Base-by-base conservation (phyloP, 2,329 filamentous ascomycete genomes). In the Penicillium griseofulvum region DNA sequence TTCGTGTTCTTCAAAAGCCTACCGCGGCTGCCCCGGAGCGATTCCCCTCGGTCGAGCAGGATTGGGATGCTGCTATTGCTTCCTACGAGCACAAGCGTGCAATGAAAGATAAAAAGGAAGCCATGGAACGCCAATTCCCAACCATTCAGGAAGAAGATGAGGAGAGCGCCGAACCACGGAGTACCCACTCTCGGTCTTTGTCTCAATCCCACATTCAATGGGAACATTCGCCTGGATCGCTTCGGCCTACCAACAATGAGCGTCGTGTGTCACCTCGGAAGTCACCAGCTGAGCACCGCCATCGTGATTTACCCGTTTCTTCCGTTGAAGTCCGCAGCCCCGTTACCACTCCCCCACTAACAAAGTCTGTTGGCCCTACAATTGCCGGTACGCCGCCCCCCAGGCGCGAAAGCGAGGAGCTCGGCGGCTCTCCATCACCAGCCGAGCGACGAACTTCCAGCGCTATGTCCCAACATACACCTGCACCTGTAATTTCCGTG, bases 1-100 rank as follows among this genome's bases (percentile, higher is more conserved):
- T 75, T 3, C 67, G 70, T 11, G 72, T 75, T 12, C 57, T 74
- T 28, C 72, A 71, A 49, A 68, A 65, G 17, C 69, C 71, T 9
- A 46, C 64, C 4, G 16, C 42, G 1, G 55, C 67, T 29, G 52
- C 61, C 0, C 63, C 66, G 17, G 54, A 63, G 14, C 65, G 72
- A 26, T 73, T 69, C 44, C 62, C 66, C 5, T 75, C 74, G 2
- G 71, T 74, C 5, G 57, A 63, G 2, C 70, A 70, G 39, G 73
- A 75, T 45, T 74, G 72, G 68, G 65, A 67, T 10, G 64, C 63
- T 14, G 65, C 68, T 16, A 37, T 44, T 12, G 28, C 36, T 2
- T 63, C 63, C 2, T 36, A 62, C 22, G 44, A 63, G 10, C 63
- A 55, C 24, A 61, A 68, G 52, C 54, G 54, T 34, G 19, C 56